These are phyloP conservation scores for Golubevia pallescens DNA, from an alignment of 1,284 basidiomycete species.

Conservation along the genomic window DNA sequence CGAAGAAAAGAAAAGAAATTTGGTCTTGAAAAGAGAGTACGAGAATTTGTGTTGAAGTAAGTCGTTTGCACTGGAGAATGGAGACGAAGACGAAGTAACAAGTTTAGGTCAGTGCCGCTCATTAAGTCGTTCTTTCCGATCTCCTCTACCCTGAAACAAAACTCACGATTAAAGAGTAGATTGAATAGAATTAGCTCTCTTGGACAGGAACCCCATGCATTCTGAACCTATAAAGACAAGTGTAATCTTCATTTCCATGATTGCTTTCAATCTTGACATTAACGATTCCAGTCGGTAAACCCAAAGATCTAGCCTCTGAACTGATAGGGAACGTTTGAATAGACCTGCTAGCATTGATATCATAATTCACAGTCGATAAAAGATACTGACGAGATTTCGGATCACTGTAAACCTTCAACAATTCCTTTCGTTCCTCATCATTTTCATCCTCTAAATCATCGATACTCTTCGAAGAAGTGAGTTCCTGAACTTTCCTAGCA, in stretches of 20 bases:
- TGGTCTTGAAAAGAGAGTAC: no score
- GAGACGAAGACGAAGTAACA: no score
- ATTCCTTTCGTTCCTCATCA: slow-evolving; percentile 52
- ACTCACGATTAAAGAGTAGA: no score
- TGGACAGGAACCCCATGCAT: no score
- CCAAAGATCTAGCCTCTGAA: slow-evolving; percentile 73
- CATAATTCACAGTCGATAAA: slow-evolving; percentile 80
- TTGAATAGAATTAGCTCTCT: no score
- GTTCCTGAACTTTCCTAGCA: not conserved
- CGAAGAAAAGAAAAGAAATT: no score
- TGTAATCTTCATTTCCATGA: slow-evolving; percentile 82
- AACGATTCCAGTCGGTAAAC: slow-evolving; percentile 80
- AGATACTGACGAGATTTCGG: slow-evolving; percentile 72
- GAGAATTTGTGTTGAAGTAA: no score
- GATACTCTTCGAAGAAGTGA: not conserved
- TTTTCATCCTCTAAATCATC: slow-evolving; percentile 49
- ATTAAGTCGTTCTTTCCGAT: no score
- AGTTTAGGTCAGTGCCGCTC: no score
- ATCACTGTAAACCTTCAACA: slow-evolving; percentile 52
- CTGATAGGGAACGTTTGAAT: slow-evolving; percentile 86
- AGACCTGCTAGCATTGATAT: slow-evolving; percentile 73
- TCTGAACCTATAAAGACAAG: slow-evolving; percentile 92
- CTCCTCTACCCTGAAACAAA: no score
- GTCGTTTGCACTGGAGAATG: no score
- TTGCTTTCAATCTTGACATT: slow-evolving; percentile 80